Base-by-base conservation (phyloP, 768 basidiomycete species). In the Xerocomus brunneocitrinus region DNA sequence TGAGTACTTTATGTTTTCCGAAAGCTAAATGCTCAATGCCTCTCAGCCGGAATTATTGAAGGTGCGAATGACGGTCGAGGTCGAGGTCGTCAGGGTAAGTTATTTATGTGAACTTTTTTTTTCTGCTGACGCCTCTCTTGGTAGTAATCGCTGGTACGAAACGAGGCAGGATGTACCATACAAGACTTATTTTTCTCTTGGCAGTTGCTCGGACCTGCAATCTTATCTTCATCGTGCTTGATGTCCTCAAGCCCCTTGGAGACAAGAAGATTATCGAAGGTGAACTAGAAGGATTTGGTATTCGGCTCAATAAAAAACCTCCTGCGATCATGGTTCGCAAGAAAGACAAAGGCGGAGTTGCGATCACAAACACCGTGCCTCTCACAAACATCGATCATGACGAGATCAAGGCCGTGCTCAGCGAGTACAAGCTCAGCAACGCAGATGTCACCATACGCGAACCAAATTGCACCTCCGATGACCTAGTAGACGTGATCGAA, bases 281-380 rank as follows among this genome's bases (percentile, higher is more conserved):
- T 32, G 97, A 99, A 69, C 74, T 99, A 55, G 97, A 99, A 77
- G 93, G 94, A n/a, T 98, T 98, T 64, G 97, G 95, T 9, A 97
- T 98, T 61, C 81, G 95, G 46, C 75, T 98, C 55, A 99, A 99
- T 76, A 98, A 98, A 73, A 83, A 83, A 58, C 92, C 95, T 2
- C 97, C 95, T 51, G 80, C 86, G 19, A 87, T 98, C 66, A 74
- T 79, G 5, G 89, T 92, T 24, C 81, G 89, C 61, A 87, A 77
- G 69, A 93, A 92, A 66, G 91, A 98, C 57, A 93, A 87, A 72
- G 95, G 95, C 47, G 80, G 87, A 39, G 83, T 99, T 61, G 85
- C 91, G 5, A 94, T 98, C 67, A 95, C 94, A 34, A 95, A 97
- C 67, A 98, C 95, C 1, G 94, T 97, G 5, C 95, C 95, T 4